Conservation (phyloP, 2,329 filamentous ascomycete genomes). For the Phialemonium atrogriseum region DNA sequence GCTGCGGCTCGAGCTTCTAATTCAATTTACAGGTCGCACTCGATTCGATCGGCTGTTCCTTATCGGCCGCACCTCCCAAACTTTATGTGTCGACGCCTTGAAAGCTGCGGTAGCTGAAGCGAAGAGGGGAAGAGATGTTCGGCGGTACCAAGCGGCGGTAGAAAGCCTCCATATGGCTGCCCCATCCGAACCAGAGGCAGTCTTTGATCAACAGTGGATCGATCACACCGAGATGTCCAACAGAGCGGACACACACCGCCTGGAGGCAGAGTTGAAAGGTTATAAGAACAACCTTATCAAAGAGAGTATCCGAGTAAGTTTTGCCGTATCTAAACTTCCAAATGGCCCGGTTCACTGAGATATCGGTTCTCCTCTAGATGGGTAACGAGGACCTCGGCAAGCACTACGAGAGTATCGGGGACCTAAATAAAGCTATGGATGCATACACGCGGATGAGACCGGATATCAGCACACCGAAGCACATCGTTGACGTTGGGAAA, state of each 20-base stretch:
- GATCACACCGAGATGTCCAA: constrained; percentile 58
- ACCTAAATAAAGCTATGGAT: constrained; percentile 64
- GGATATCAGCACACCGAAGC: constrained; percentile 74
- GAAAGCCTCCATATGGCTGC: constrained; percentile 54
- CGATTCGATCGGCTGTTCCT: constrained; percentile 72
- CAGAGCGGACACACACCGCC: constrained; percentile 59
- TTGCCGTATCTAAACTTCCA: not conserved
- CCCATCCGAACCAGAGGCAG: constrained; percentile 60
- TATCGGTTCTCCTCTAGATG: constrained; percentile 50
- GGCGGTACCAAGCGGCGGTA: constrained; percentile 61
- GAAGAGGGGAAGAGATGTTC: constrained; percentile 65
- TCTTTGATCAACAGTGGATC: constrained; percentile 67
- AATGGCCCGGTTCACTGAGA: constrained; percentile 4
- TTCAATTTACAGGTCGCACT: constrained; percentile 56
- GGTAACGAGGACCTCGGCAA: constrained; percentile 86
- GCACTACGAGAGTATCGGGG: constrained; percentile 73
- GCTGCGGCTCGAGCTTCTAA: constrained; percentile 4
- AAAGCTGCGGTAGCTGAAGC: constrained; percentile 69
- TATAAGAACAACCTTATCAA: constrained; percentile 98
- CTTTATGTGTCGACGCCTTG: constrained; percentile 71
- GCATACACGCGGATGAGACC: constrained; percentile 83
- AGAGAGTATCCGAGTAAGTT: constrained; percentile 78
- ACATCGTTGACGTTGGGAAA: constrained; percentile 74
- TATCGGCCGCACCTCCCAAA: constrained; percentile 71
- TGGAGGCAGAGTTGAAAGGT: constrained; percentile 78